Base-by-base conservation (phyloP, 2,329 filamentous ascomycete genomes). In the Pseudogymnoascus sp. region DNA sequence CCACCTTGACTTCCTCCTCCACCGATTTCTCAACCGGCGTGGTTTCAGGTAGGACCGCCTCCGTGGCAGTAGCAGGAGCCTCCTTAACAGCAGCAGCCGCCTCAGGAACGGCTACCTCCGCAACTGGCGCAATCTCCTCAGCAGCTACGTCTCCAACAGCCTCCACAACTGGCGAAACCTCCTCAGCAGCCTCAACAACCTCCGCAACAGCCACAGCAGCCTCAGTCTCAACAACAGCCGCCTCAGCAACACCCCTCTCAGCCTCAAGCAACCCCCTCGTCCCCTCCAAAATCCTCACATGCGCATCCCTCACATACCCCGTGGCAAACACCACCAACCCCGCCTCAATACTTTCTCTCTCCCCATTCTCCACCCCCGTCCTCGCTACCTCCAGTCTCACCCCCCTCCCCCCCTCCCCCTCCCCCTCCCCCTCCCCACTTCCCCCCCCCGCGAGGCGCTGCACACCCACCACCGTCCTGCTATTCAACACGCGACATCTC, bases 311-410 rank as follows among this genome's bases (percentile, higher is more conserved):
- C 69, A 82, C 78, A 76, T 97, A 97, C 6, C 93, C 93, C 0
- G 92, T 96, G 1, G 92, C 94, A 8, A 93, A 86, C 68, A 97
- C 86, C 56, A 97, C 81, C 5, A 91, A 89, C 62, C 92, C 87
- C 44, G 94, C 77, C 72, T 94, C 88, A 44, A 84, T 78, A 21
- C 70, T 71, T 12, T 77, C 69, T 4, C 40, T 80, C 31, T 83
- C 86, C 1, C 83, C 77, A 59, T 83, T 80, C 72, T 95, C 91
- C 64, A 86, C 78, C 59, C 97, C 84, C 61, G 82, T 82, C 62
- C 93, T 83, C 33, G 80, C 80, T 1, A 96, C 89, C 14, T 80
- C 79, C 77, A 91, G 88, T 65, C 83, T 79, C n/a, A 71, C 69
- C 14, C 63, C 25, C 2, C 8, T 25, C 23, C 40, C 33, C 6